These are phyloP conservation scores for Nakazawaea anatomiae DNA, from an alignment of 805 yeast species.

Conservation along the genomic window DNA sequence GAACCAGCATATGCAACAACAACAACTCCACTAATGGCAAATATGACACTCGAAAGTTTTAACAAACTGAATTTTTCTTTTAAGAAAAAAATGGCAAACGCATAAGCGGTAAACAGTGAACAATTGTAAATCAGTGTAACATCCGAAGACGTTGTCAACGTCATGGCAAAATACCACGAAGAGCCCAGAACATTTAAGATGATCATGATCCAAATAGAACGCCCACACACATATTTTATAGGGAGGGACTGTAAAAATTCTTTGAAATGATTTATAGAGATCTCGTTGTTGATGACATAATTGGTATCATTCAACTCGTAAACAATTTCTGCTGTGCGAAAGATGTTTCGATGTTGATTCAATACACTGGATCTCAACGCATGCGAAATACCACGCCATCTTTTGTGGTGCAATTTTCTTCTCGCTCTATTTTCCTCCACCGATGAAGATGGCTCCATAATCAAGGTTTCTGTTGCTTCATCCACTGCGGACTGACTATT, in stretches of 20 bases:
- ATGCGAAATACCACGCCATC: slow-evolving; percentile 25
- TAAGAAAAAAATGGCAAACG: slow-evolving; percentile 73
- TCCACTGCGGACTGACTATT: not conserved
- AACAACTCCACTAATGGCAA: slow-evolving; percentile 72
- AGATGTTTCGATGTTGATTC: slow-evolving; percentile 37
- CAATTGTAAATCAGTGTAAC: slow-evolving; percentile 89
- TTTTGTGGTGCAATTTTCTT: slow-evolving; percentile 9
- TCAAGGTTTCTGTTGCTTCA: not conserved
- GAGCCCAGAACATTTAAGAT: slow-evolving; percentile 71
- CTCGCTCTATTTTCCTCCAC: slow-evolving; percentile 5
- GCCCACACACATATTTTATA: slow-evolving; percentile 37
- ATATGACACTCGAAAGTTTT: slow-evolving; percentile 60
- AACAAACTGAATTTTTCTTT: slow-evolving; percentile 57
- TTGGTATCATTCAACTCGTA: slow-evolving; percentile 20
- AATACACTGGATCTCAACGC: slow-evolving; percentile 30
- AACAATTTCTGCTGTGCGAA: slow-evolving; percentile 29
- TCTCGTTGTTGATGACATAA: slow-evolving; percentile 26
- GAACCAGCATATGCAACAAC: slow-evolving; percentile 66
- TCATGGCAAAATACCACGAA: slow-evolving; percentile 84
- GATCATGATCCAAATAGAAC: slow-evolving; percentile 40
- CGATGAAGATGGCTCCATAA: not conserved
- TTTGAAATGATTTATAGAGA: slow-evolving; percentile 22
- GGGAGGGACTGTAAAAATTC: slow-evolving; percentile 40
- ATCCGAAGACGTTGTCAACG: slow-evolving; percentile 74
- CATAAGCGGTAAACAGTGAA: slow-evolving; percentile 82